Conservation (phyloP, 306 rosid species). For the Castanea sativa region DNA sequence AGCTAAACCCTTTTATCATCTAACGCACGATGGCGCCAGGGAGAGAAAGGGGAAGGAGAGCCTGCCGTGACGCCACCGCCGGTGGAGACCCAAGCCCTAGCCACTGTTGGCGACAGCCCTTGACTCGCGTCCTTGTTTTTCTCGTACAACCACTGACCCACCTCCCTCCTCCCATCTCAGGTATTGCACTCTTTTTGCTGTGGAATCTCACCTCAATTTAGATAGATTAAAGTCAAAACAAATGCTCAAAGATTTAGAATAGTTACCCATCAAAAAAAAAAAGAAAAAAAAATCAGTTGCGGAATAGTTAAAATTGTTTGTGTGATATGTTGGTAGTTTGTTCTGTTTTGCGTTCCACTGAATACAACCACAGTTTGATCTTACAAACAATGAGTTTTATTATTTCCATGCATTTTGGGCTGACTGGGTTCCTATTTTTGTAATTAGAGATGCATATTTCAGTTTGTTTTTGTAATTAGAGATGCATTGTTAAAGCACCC, state of each 20-base stretch:
- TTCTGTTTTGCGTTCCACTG: neutral
- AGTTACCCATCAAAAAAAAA: neutral
- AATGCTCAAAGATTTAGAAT: neutral
- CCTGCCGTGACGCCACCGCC: too few species aligned
- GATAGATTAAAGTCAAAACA: too few species aligned
- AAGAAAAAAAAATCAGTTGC: neutral
- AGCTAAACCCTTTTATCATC: too few species aligned
- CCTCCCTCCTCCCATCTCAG: too few species aligned
- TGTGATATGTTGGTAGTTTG: neutral
- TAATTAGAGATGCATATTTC: constrained; percentile 6
- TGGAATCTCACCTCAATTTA: too few species aligned
- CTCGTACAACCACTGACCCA: too few species aligned
- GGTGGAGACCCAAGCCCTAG: too few species aligned
- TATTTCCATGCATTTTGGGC: constrained; percentile 4
- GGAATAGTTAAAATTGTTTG: neutral
- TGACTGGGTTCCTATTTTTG: constrained; percentile 10
- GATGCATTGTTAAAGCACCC: neutral
- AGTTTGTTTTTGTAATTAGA: neutral
- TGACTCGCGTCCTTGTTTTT: too few species aligned
- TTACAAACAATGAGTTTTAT: constrained; percentile 7
- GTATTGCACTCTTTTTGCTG: too few species aligned
- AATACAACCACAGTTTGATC: neutral
- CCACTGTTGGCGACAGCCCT: too few species aligned
- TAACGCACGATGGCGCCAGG: too few species aligned
- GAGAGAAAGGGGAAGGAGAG: too few species aligned